phyloP scores from a whole-genome alignment of 2,329 filamentous ascomycete genomes.

The Botrytis byssoidea region DNA sequence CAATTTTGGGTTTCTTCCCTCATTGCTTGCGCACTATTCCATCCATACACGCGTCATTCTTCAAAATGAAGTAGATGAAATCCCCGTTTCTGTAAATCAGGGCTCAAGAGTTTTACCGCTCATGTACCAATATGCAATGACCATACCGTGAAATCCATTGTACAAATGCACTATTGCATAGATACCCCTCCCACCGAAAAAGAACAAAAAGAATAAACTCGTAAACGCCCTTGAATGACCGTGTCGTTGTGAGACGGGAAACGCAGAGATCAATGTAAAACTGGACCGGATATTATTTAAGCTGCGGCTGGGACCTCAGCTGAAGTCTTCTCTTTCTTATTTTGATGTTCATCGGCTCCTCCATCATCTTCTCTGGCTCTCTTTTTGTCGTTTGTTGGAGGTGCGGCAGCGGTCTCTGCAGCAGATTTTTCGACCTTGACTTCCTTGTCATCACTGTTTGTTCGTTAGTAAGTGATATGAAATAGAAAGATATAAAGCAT shows the following conservation, averaged over 20 bases:
- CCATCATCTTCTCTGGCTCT: constrained; percentile 48
- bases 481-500: constrained; percentile 19
- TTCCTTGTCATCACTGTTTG: constrained; percentile 26
- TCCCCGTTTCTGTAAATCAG: not conserved
- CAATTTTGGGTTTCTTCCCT: not conserved
- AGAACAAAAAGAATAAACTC: constrained; percentile 9
- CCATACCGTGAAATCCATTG: constrained; percentile 1
- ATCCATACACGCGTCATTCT: not conserved
- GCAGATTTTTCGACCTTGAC: constrained; percentile 24
- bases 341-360: constrained; percentile 46
- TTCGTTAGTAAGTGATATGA: constrained; percentile 23
- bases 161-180: not conserved
- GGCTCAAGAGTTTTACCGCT: constrained; percentile 10
- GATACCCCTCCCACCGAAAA: constrained; percentile 4
- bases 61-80: not conserved
- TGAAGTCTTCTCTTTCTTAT: constrained; percentile 59
- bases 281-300: constrained; percentile 30
- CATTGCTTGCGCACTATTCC: not conserved
- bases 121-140: constrained; percentile 5
- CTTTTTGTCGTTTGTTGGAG: constrained; percentile 33
- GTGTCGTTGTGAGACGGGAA: not conserved
- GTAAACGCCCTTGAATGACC: constrained; percentile 15
- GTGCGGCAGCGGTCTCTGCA: constrained; percentile 26
- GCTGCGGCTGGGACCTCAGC: constrained; percentile 30
- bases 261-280: constrained; percentile 6